Base-by-base conservation (phyloP, 805 yeast genomes). In the Diddensiella santjacobensis region DNA sequence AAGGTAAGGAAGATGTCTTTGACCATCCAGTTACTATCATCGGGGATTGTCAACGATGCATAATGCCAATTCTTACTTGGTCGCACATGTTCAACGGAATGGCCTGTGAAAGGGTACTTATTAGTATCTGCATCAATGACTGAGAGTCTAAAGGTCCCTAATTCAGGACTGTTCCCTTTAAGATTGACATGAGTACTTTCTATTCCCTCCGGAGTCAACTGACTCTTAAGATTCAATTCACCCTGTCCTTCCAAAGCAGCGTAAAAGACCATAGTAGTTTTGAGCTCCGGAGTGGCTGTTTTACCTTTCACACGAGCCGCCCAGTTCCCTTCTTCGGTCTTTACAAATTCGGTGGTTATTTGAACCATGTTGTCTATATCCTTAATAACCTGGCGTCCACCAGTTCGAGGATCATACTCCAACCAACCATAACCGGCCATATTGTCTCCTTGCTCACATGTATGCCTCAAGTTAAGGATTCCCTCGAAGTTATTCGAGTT, bases 391-490 rank as follows among this genome's bases (percentile, higher is more conserved):
- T 93, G 91, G 51, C 77, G 71, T 0, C 99, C 99, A 20, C 99
- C 99, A 11, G 67, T 43, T 54, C 98, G 74, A 3, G 96, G 89
- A 62, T 93, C 98, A 63, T 84, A 93, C 31, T 73, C 70, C n/a
- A 78, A 73, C 96, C 97, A 93, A 22, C 90, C 87, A 56, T 86
- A 91, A 46, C 78, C 80, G 20, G 73, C 73, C 68, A 89, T 72
- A 43, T 80, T 76, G 58, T 89, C 91, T 31, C 71, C 70, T 56
- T 82, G 89, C 45, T 83, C 87, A 59, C 89, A 86, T 47, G 77
- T 73, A 64, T 89, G 96, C 57, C 96, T 79, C 20, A 84, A 65
- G 19, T 72, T 68, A 3, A 72, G 67, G 10, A 87, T 58, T 1
- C 84, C 84, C 3, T 68, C 65, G 50, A 76, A 71, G 23, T 71